These are phyloP conservation scores for Aspergillus taichungensis DNA, from an alignment of 495 filamentous ascomycete genomes.

Conservation along the genomic window DNA sequence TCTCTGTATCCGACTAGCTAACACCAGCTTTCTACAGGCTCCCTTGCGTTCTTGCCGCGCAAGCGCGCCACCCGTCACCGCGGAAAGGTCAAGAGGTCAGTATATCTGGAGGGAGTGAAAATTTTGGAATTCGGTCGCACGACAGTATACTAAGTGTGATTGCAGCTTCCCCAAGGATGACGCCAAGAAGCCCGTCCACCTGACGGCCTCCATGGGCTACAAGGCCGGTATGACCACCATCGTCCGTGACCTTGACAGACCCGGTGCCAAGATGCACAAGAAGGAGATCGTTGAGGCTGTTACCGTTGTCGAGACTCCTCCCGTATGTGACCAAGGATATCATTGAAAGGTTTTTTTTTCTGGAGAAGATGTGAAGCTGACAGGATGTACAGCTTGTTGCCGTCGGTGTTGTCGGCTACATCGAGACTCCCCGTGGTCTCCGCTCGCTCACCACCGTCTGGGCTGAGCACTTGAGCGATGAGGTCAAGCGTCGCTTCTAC, in stretches of 20 bases:
- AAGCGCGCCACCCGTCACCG: conserved; percentile 95
- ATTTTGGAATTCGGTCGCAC: conserved; percentile 10
- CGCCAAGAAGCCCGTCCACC: conserved; percentile 97
- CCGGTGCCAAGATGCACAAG: conserved; percentile 99
- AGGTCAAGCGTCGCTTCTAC: conserved; percentile 99
- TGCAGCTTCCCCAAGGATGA: conserved; percentile 99
- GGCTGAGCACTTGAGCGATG: conserved; percentile 98
- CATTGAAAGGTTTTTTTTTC: conserved; percentile 1
- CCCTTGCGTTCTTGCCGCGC: conserved; percentile 90
- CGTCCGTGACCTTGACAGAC: conserved; percentile 98
- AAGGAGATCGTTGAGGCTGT: conserved; percentile 99
- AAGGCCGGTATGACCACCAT: conserved; percentile 99
- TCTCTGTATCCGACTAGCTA: conserved; percentile 27
- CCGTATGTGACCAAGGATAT: conserved; percentile 56
- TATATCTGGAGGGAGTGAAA: conserved; percentile 14
- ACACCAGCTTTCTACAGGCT: conserved; percentile 38
- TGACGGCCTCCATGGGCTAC: conserved; percentile 98
- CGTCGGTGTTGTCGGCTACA: conserved; percentile 99
- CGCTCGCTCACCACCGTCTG: conserved; percentile 99
- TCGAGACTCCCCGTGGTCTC: conserved; percentile 99
- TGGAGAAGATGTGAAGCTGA: not conserved
- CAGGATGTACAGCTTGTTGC: conserved; percentile 74
- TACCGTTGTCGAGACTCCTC: conserved; percentile 98
- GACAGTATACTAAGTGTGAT: conserved; percentile 30
- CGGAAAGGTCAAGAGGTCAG: conserved; percentile 96